Evolutionary conservation across 2,329 filamentous ascomycete genomes (phyloP), one percentile per base, ranked within the genome.

Genomic region (Drechslerella stenobrocha): DNA sequence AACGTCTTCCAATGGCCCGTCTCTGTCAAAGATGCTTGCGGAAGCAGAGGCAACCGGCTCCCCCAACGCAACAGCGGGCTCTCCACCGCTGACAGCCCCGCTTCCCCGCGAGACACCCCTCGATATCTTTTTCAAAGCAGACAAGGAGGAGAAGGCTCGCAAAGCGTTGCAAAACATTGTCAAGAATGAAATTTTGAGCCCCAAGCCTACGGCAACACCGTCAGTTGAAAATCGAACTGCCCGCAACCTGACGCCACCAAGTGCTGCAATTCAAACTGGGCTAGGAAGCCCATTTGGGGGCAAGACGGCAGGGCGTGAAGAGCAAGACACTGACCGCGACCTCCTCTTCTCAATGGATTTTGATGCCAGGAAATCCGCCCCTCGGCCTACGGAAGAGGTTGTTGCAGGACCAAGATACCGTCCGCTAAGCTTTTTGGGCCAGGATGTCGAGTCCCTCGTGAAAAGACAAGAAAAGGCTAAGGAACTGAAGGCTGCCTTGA

Each of bases 91-190:
- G 40, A 69, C 67, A 13, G 57, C 48, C 9, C 63, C 52, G 15
- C 73, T 55, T 60, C 72, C 52, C 59, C 75, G 53, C 70, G 73
- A 70, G 75, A 76, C 57, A 51, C 90, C 91, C 0, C 80, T 97
- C 2, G 91, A 97, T 73, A 82, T 95, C 70, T 87, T 97, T 75
- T 97, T 97, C 79, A 87, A 87, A 69, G 90, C 90, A 30, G 88
- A 96, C 72, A 84, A 88, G 50, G 87, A 88, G 67, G 88, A 93
- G 76, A 87, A 85, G 74, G 85, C 85, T 53, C 80, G 81, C 65
- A 71, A 66, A 32, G 55, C 63, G 3, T 40, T 55, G n/a, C 42
- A 58, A 11, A 30, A 57, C n/a, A 47, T 23, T 23, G 61, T 59
- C 15, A 50, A 63, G 24, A 70, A 42, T n/a, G 70, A 65, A 34